phyloP scores from a whole-genome alignment of 305 asterid genomes.

The Fraxinus sp. region DNA sequence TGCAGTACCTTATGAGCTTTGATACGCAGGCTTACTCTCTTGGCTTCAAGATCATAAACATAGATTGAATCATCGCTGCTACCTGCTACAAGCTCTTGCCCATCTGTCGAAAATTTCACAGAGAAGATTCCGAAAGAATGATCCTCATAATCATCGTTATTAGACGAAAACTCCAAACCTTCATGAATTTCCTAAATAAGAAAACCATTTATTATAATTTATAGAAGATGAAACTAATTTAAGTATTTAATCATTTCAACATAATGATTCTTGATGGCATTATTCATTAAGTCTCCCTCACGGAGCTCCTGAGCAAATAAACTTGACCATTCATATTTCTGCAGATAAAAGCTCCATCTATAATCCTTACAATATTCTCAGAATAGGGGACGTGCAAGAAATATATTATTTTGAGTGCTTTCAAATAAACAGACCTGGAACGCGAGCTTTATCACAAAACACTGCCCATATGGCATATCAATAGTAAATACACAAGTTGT shows the following conservation, averaged over 20 bases:
- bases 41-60: constrained; percentile 82
- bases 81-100: constrained; percentile 87
- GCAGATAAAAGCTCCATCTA: background rate
- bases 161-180: constrained; percentile 76
- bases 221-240: background rate
- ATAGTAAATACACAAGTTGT: background rate
- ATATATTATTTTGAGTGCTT: background rate
- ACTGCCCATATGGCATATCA: background rate
- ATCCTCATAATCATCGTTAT: constrained; percentile 46
- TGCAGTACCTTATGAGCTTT: constrained; percentile 74
- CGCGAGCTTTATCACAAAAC: background rate
- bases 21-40: constrained; percentile 64
- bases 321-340: background rate
- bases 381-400: background rate
- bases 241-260: background rate
- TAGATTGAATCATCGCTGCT: constrained; percentile 69
- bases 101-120: constrained; percentile 86
- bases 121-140: constrained; percentile 92
- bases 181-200: constrained; percentile 87
- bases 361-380: background rate
- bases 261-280: background rate
- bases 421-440: background rate
- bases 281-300: background rate
- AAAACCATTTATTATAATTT: constrained; percentile 9
- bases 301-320: background rate